phyloP scores from a whole-genome alignment of 345 rosid genomes.

The Salix suchowensis region DNA sequence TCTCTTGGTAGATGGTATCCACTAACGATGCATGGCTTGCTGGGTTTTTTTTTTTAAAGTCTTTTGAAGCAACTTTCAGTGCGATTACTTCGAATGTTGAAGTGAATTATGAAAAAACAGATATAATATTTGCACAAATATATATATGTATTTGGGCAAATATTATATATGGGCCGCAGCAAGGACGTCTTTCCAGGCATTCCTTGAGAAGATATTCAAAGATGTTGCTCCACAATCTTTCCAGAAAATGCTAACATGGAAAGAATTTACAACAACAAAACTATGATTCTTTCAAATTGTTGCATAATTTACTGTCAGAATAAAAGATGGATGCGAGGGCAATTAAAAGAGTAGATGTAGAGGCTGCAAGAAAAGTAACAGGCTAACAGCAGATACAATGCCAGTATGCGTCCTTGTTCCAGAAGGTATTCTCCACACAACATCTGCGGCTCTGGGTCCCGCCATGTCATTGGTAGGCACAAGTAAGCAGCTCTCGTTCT shows the following conservation, averaged over 20 bases:
- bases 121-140: neutral
- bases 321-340: conserved; percentile 34
- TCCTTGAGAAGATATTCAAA: neutral
- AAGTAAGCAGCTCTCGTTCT: conserved; percentile 35
- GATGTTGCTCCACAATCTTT: neutral
- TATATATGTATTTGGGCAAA: too few species aligned
- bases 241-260: neutral
- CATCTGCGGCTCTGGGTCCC: conserved; percentile 15
- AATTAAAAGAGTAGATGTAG: conserved; percentile 44
- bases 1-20: neutral
- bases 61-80: neutral
- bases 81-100: neutral
- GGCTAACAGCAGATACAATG: conserved; percentile 39
- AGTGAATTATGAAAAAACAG: neutral
- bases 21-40: neutral
- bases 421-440: conserved; percentile 61
- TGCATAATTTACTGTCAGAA: conserved; percentile 18
- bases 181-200: neutral
- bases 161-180: neutral
- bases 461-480: conserved; percentile 19
- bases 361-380: conserved; percentile 47
- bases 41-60: neutral
- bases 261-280: neutral
- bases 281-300: neutral
- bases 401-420: conserved; percentile 47